Percentiles rank a stretch among this genome's conserved stretches.
Conservation (phyloP, 495 filamentous ascomycete species). For the Aspergillus campestris region DNA sequence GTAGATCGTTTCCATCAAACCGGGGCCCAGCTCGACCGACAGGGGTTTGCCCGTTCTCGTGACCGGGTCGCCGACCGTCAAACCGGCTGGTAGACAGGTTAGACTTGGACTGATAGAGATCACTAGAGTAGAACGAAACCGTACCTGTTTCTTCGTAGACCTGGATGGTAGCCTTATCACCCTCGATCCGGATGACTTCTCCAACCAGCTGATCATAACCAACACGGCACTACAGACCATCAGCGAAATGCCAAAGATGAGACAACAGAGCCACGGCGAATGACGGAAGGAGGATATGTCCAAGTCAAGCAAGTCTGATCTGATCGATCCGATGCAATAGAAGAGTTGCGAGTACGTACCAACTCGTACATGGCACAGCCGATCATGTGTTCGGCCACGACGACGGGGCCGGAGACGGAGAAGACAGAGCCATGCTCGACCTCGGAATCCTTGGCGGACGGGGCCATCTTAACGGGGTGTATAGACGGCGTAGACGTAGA, state of each 20-base stretch:
- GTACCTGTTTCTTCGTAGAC: constrained; percentile 98
- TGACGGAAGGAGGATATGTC: constrained; percentile 6
- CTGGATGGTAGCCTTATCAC: constrained; percentile 92
- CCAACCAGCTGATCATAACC: constrained; percentile 84
- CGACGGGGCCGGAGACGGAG: constrained; percentile 67
- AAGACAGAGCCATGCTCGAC: constrained; percentile 49
- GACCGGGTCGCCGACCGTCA: constrained; percentile 94
- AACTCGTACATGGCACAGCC: constrained; percentile 99
- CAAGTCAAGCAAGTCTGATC: constrained; percentile 1
- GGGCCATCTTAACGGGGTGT: constrained; percentile 46
- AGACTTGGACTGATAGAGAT: constrained; percentile 7
- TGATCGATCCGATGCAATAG: too few relatives aligned
- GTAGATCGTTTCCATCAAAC: constrained; percentile 98
- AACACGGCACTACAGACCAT: constrained; percentile 58
- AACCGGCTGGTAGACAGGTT: constrained; percentile 55
- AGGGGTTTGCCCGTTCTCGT: constrained; percentile 84
- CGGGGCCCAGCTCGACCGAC: constrained; percentile 93
- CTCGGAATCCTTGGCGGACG: constrained; percentile 47
- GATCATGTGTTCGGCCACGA: constrained; percentile 96
- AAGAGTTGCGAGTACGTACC: constrained; percentile 38
- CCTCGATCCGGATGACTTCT: constrained; percentile 96
- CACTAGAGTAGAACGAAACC: constrained; percentile 17
- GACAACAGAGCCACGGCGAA: constrained; percentile 3
- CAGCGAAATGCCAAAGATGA: constrained; percentile 3
- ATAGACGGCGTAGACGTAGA: constrained; percentile 28